Conservation (phyloP, 2,329 filamentous ascomycete species). For the Periconia sp. region DNA sequence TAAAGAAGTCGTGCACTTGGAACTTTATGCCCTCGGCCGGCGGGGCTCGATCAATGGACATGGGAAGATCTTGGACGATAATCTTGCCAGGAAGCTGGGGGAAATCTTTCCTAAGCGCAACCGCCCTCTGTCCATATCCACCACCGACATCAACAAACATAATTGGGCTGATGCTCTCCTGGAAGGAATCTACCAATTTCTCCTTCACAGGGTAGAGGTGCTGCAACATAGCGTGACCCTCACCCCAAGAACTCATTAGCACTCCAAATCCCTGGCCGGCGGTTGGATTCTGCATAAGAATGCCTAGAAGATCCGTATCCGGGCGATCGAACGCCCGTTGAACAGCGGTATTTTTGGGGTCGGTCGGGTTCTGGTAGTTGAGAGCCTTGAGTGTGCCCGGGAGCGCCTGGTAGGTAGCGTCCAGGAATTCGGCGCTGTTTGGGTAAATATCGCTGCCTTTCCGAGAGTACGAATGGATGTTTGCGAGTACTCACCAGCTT, state of each 20-base stretch:
- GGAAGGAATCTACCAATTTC: constrained; percentile 23
- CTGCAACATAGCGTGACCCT: constrained; percentile 5
- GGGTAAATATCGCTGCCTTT: not conserved
- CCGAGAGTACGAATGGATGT: not conserved
- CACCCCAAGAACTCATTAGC: constrained; percentile 5
- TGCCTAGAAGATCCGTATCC: constrained; percentile 5
- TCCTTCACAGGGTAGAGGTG: constrained; percentile 31
- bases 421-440: constrained; percentile 8
- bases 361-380: constrained; percentile 4
- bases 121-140: constrained; percentile 32
- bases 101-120: constrained; percentile 23
- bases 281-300: not conserved
- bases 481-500: not conserved
- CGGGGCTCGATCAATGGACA: constrained; percentile 18
- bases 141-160: constrained; percentile 36
- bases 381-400: constrained; percentile 11
- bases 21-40: constrained; percentile 28
- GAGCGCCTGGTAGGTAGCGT: constrained; percentile 8
- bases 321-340: constrained; percentile 9
- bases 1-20: constrained; percentile 36
- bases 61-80: constrained; percentile 28
- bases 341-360: constrained; percentile 11
- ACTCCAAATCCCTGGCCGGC: constrained; percentile 5
- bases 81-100: constrained; percentile 13
- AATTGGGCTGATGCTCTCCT: constrained; percentile 3